These are phyloP conservation scores for Rhynchospora pubera DNA, from an alignment of 176 grass and related monocot genomes.

Conservation along the genomic window DNA sequence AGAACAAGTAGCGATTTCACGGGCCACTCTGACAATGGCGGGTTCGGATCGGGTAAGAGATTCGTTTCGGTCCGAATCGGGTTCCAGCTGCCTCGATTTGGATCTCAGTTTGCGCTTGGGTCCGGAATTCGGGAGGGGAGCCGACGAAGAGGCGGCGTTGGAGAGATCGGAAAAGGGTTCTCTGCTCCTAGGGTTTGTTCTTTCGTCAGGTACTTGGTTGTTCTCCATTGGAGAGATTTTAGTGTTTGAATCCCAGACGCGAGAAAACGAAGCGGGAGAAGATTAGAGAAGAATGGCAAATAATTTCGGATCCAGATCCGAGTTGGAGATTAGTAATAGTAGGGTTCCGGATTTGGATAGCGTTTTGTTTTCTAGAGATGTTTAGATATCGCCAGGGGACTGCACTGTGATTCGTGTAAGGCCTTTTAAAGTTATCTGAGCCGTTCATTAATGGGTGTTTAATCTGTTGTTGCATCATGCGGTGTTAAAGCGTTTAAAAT, in stretches of 20 bases:
- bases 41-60: background rate
- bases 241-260: background rate
- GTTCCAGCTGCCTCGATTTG: background rate
- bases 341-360: background rate
- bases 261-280: background rate
- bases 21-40: background rate
- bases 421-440: too few relatives aligned
- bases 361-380: background rate
- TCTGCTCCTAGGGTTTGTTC: constrained; percentile 1
- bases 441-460: too few relatives aligned
- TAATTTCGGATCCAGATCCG: constrained; percentile 3
- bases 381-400: background rate
- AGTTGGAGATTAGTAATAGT: background rate
- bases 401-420: too few relatives aligned
- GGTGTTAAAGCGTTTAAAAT: too few relatives aligned
- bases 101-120: background rate
- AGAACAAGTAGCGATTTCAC: constrained; percentile 1
- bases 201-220: background rate
- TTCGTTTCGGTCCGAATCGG: background rate
- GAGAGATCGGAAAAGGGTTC: constrained; percentile 9
- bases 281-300: background rate
- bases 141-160: background rate
- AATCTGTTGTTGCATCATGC: too few relatives aligned
- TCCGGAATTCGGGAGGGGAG: background rate
- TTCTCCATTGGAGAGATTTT: background rate